Base-by-base conservation (phyloP, 2,329 filamentous ascomycete species). In the Aspergillus unguis region DNA sequence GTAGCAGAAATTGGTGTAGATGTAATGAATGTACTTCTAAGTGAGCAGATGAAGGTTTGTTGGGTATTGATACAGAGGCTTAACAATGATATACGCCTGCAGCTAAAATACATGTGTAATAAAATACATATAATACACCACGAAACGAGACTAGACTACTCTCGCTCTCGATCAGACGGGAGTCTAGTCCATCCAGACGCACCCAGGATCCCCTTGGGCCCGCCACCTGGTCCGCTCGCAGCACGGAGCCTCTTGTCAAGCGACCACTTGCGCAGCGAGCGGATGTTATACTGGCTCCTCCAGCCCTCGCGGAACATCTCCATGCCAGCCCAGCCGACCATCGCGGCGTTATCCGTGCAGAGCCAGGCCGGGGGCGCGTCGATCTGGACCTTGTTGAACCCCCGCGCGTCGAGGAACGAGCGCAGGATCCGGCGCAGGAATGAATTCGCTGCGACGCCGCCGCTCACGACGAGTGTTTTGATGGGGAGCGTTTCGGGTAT, bases 291-390 rank as follows among this genome's bases (percentile, higher is more conserved):
- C 23, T 81, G 79, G 6, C 84, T 86, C 53, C 77, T 72, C 78
- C 83, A 92, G 0, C 92, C 92, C 1, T 82, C 83, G 69, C 88
- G 81, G 65, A 82, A 96, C 92, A 99, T 96, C 73, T 97, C 92
- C 59, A 92, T 80, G 0, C 87, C 94, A 1, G 92, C 80, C 92
- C 94, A 97, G 1, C 87, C 92, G 67, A 97, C 92, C 94, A 99
- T 99, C 44, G 91, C 90, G 9, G 94, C 94, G 71, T 99, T 97
- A 65, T 99, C 94, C 0, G 90, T 96, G 67, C 94, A 97, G 48
- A 92, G 78, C 38, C 79, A 77, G 7, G 82, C 71, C 2, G 91
- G 91, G n/a, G 94, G 92, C 50, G 87, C 88, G 29, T 86, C 72
- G 6, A 96, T 70, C 8, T 78, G 62, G 28, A 95, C 69, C 58